These are phyloP conservation scores for Neohortaea acidophila DNA, from an alignment of 495 filamentous ascomycete species.

Conservation along the genomic window DNA sequence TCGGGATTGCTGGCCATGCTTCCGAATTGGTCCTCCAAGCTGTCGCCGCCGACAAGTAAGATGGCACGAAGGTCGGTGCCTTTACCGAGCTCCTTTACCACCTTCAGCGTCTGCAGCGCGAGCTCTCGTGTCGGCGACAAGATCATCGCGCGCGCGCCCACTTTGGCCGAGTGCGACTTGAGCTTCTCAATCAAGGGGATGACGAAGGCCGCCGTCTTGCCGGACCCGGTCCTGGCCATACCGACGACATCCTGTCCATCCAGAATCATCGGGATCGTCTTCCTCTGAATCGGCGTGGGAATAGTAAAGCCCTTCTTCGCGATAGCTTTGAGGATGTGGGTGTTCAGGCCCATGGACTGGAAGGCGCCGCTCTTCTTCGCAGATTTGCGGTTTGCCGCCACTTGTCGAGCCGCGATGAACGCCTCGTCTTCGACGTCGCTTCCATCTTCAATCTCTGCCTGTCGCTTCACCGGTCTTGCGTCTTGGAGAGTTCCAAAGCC, in stretches of 20 bases:
- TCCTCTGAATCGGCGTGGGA: constrained; percentile 92
- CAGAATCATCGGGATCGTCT: constrained; percentile 81
- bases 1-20: constrained; percentile 90
- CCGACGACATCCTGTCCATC: constrained; percentile 86
- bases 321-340: constrained; percentile 72
- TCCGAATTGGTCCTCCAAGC: constrained; percentile 86
- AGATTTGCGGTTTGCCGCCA: constrained; percentile 74
- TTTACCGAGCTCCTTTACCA: constrained; percentile 80
- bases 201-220: constrained; percentile 94
- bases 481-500: no score
- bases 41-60: constrained; percentile 86
- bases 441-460: constrained; percentile 16
- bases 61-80: constrained; percentile 83
- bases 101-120: constrained; percentile 86
- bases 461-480: neutral
- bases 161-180: constrained; percentile 69
- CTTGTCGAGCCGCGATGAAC: constrained; percentile 75
- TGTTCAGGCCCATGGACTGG: constrained; percentile 84
- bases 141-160: constrained; percentile 73
- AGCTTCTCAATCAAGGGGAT: constrained; percentile 95
- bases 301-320: constrained; percentile 85
- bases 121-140: constrained; percentile 85
- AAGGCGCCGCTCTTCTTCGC: constrained; percentile 93
- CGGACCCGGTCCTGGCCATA: constrained; percentile 93
- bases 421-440: constrained; percentile 49